phyloP scores from a whole-genome alignment of 164 flowering plant genomes.

The Akebia trifoliata region DNA sequence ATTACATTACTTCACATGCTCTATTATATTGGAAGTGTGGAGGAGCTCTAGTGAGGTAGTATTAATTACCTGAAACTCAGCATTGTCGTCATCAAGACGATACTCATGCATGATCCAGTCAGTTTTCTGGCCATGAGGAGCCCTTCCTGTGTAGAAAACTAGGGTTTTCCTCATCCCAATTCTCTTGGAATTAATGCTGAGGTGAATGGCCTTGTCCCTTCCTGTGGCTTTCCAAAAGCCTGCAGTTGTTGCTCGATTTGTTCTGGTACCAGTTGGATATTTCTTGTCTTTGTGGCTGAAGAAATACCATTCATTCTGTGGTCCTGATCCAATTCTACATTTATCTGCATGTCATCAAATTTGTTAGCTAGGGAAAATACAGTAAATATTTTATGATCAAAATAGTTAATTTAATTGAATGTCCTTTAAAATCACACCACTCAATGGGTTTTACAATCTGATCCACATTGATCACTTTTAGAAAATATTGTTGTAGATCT shows the following conservation, averaged over 20 bases:
- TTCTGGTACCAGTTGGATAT: constrained; percentile 83
- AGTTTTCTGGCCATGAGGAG: constrained; percentile 57
- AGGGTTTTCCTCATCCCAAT: constrained; percentile 65
- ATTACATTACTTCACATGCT: too few relatives aligned
- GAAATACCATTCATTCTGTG: constrained; percentile 89
- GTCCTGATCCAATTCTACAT: constrained; percentile 51
- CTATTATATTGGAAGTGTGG: neutral
- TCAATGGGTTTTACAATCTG: too few relatives aligned
- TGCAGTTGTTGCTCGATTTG: constrained; percentile 66
- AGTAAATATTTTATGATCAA: too few relatives aligned
- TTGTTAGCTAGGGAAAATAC: too few relatives aligned
- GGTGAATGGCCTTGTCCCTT: constrained; percentile 73
- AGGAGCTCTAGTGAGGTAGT: neutral
- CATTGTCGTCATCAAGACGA: constrained; percentile 52
- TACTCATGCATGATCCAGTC: constrained; percentile 72
- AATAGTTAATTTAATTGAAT: too few relatives aligned
- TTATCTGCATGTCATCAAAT: constrained; percentile 28
- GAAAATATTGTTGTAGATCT: too few relatives aligned
- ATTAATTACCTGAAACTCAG: constrained; percentile 35
- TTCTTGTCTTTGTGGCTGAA: constrained; percentile 80
- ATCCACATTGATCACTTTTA: too few relatives aligned
- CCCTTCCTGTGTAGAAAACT: constrained; percentile 59
- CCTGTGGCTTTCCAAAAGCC: constrained; percentile 97
- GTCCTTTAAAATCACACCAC: too few relatives aligned
- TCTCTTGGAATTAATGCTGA: constrained; percentile 30